Percentiles rank a stretch among this genome's conserved stretches.
These are phyloP conservation scores for Penicillium hesseltinei DNA, from an alignment of 2,329 filamentous ascomycete genomes.

Conservation along the genomic window DNA sequence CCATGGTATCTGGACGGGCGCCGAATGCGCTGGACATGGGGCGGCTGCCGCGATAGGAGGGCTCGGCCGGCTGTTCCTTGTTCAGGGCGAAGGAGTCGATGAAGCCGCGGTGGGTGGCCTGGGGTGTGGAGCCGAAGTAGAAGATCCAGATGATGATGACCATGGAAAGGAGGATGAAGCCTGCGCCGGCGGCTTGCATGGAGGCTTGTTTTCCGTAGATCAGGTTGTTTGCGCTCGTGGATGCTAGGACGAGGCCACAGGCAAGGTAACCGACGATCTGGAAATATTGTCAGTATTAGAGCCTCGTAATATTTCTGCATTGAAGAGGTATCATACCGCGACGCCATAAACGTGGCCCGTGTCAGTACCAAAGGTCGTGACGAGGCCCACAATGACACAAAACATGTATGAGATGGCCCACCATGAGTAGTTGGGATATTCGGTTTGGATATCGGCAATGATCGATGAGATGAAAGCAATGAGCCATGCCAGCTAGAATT, in stretches of 20 bases:
- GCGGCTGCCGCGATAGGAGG: constrained; percentile 60
- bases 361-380: constrained; percentile 79
- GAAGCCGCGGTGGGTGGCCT: constrained; percentile 80
- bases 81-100: constrained; percentile 93
- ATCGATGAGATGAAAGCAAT: constrained; percentile 87
- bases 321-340: constrained; percentile 54
- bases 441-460: constrained; percentile 58
- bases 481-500: constrained; percentile 80
- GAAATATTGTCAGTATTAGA: constrained; percentile 26
- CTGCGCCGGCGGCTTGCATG: constrained; percentile 82
- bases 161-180: constrained; percentile 92
- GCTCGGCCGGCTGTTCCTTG: constrained; percentile 65
- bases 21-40: constrained; percentile 71
- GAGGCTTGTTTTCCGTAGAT: constrained; percentile 71
- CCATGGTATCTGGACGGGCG: constrained; percentile 77
- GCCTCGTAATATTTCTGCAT: not conserved
- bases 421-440: constrained; percentile 86
- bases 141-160: constrained; percentile 96
- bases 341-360: constrained; percentile 85
- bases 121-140: constrained; percentile 93
- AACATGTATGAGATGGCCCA: constrained; percentile 86
- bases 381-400: constrained; percentile 75
- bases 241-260: constrained; percentile 78
- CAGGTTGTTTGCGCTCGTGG: constrained; percentile 79
- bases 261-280: constrained; percentile 81